Evolutionary conservation across 495 filamentous ascomycete genomes (phyloP), one percentile per base, ranked within the genome.

Genomic region (Alectoria sarmentosa): DNA sequence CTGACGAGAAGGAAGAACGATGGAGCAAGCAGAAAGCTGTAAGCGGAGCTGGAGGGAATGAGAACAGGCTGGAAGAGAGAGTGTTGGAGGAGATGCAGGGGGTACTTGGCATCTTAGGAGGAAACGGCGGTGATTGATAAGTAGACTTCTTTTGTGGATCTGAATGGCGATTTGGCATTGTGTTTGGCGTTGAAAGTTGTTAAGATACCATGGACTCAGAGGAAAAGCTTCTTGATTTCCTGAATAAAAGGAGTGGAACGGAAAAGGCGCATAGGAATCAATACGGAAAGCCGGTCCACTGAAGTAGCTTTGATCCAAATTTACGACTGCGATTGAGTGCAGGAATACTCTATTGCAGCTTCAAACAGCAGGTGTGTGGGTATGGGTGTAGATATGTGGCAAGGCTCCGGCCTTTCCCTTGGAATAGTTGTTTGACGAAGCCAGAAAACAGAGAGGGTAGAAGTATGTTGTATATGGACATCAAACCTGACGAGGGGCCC

Each of bases 1-100:
- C 85, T 38, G 87, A 77, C 44, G 83, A 85, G 66, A 80, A 87
- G 67, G 92, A 96, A 74, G 76, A 77, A n/a, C 83, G 81, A 65
- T 81, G 86, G 82, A 74, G 78, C 48, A 81, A 77, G 48, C 79
- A 80, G 72, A 82, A 82, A 61, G 76, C 80, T 4, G 64, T 74
- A 6, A 57, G 49, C 23, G 66, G 74, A 62, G 62, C 66, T 37
- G 75, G 68, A 19, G 76, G 74, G 28, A 72, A 73, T 1, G 82
- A 86, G 72, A 91, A 79, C 69, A 76, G 78, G 67, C 74, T 94
- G 62, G 90, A 93, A 75, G 88, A 90, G 78, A 88, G 84, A 76
- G 80, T 88, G 21, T 79, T 91, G 23, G 75, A 68, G 57, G 85
- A 91, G 74, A 74, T 95, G 71, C 75, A 38, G 57, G 48, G 23